phyloP scores from a whole-genome alignment of 2,329 filamentous ascomycete species.

The Neobulgaria alba region DNA sequence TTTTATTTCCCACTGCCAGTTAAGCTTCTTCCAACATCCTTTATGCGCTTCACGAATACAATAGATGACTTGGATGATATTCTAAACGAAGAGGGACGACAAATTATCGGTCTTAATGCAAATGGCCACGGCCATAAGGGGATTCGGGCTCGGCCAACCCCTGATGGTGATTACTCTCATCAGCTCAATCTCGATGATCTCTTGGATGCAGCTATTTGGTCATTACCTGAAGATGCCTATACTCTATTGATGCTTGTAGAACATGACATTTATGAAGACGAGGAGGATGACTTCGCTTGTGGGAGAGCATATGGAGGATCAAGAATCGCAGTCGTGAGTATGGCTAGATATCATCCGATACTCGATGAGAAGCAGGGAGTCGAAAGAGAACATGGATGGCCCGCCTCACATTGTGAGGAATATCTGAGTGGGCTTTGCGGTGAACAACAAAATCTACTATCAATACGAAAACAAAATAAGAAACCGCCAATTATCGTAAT shows the following conservation, averaged over 20 bases:
- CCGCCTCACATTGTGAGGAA: conserved; percentile 48
- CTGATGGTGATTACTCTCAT: conserved; percentile 15
- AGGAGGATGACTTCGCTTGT: conserved; percentile 59
- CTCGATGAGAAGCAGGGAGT: conserved; percentile 33
- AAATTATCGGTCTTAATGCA: conserved; percentile 4
- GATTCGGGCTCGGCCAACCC: conserved; percentile 18
- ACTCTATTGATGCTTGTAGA: conserved; percentile 22
- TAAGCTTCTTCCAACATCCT: conserved; percentile 12
- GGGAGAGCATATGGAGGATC: conserved; percentile 58
- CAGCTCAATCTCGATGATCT: conserved; percentile 24
- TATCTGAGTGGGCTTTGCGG: conserved; percentile 38
- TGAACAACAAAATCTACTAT: neutral
- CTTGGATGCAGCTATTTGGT: conserved; percentile 21
- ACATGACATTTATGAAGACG: conserved; percentile 25
- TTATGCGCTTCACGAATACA: conserved; percentile 12
- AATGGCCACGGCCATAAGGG: conserved; percentile 8
- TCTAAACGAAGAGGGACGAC: neutral
- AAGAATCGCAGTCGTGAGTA: conserved; percentile 52
- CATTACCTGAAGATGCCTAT: conserved; percentile 22
- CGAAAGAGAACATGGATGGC: conserved; percentile 48
- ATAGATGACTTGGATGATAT: conserved; percentile 4
- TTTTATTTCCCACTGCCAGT: conserved; percentile 23
- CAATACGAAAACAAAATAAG: neutral
- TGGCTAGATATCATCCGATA: conserved; percentile 50
- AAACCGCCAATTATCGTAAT: conserved; percentile 3